Conservation (phyloP, 495 filamentous ascomycete species). For the Aspergillus coremiiformis region DNA sequence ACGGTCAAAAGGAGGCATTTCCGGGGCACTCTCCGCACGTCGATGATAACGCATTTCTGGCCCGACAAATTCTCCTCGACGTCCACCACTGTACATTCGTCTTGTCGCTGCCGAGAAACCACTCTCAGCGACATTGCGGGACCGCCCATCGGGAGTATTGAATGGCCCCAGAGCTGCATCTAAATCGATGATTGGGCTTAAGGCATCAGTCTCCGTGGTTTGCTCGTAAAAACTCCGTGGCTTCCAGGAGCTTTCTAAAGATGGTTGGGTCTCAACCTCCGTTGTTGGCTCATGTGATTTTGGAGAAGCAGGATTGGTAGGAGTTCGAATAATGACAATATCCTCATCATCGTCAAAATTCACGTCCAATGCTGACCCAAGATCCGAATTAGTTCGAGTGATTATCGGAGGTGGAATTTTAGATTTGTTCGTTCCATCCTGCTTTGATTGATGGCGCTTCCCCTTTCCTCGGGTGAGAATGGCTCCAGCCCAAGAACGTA, state of each 20-base stretch:
- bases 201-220: slow-evolving; percentile 45
- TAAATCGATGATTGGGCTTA: slow-evolving; percentile 81
- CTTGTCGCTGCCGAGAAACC: slow-evolving; percentile 56
- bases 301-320: slow-evolving; percentile 30
- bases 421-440: slow-evolving; percentile 22
- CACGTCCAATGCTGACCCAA: slow-evolving; percentile 39
- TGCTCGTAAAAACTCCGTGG: slow-evolving; percentile 42
- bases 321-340: slow-evolving; percentile 42
- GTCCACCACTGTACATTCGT: slow-evolving; percentile 82
- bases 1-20: slow-evolving; percentile 74
- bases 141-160: slow-evolving; percentile 60
- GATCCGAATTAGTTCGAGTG: slow-evolving; percentile 36
- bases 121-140: slow-evolving; percentile 41
- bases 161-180: slow-evolving; percentile 94
- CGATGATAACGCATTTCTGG: slow-evolving; percentile 87
- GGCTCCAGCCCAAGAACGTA: slow-evolving; percentile 73
- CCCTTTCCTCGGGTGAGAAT: slow-evolving; percentile 62
- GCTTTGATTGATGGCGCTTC: slow-evolving; percentile 36
- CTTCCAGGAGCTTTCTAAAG: slow-evolving; percentile 40
- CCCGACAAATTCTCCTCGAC: slow-evolving; percentile 62
- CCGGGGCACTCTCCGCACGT: slow-evolving; percentile 86
- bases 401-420: slow-evolving; percentile 36
- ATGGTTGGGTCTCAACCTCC: slow-evolving; percentile 20
- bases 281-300: slow-evolving; percentile 17
- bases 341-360: slow-evolving; percentile 47